Conservation (phyloP, 2,329 filamentous ascomycete species). For the Trichoderma sp. region DNA sequence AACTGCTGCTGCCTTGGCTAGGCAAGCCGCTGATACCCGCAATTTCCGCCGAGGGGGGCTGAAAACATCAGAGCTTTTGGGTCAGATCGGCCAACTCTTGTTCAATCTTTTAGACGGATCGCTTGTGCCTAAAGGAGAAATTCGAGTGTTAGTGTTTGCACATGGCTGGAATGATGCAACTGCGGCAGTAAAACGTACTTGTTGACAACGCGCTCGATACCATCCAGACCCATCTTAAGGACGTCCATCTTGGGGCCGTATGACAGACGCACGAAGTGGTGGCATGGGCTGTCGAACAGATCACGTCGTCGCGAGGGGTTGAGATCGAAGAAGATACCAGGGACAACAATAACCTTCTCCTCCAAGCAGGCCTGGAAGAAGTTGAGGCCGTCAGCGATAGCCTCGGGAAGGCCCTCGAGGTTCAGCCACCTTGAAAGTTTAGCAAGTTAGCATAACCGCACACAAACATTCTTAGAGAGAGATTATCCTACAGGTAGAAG, state of each 20-base stretch:
- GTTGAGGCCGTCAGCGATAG: slow-evolving; percentile 89
- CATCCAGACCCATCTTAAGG: slow-evolving; percentile 77
- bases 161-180: background rate
- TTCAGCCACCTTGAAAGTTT: slow-evolving; percentile 53
- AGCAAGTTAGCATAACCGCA: background rate
- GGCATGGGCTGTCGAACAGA: slow-evolving; percentile 91
- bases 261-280: slow-evolving; percentile 84
- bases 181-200: slow-evolving; percentile 55
- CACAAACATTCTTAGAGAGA: background rate
- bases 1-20: background rate
- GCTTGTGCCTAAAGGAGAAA: slow-evolving; percentile 32
- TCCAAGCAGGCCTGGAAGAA: slow-evolving; percentile 94
- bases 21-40: background rate
- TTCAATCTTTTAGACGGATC: slow-evolving; percentile 11
- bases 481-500: slow-evolving; percentile 77
- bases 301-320: slow-evolving; percentile 89
- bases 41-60: background rate
- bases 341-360: slow-evolving; percentile 95
- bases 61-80: background rate
- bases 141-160: slow-evolving; percentile 22
- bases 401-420: slow-evolving; percentile 70
- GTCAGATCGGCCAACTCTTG: background rate
- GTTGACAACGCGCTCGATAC: slow-evolving; percentile 79
- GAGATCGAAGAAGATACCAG: slow-evolving; percentile 96
- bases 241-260: slow-evolving; percentile 84